These are phyloP conservation scores for Thalia dealbata DNA, from an alignment of 176 grass and related monocot species.

Conservation along the genomic window DNA sequence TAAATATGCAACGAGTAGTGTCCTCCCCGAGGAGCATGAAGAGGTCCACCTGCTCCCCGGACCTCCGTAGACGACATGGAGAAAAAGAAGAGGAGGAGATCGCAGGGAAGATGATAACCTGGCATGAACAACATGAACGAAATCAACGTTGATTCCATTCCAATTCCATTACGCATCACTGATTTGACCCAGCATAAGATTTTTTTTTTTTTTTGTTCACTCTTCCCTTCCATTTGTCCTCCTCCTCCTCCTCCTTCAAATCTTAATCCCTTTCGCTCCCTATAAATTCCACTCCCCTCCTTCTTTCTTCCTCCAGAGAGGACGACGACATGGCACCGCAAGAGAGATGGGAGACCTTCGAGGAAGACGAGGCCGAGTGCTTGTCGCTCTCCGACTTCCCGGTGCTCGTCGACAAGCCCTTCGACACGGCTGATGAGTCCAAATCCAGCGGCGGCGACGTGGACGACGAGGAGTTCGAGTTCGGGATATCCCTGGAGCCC, in stretches of 20 bases:
- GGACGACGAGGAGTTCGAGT: conserved; percentile 36
- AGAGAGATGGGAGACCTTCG: conserved; percentile 8
- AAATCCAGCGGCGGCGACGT: background rate
- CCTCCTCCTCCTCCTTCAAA: background rate
- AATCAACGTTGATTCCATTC: too few relatives aligned
- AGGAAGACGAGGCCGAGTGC: conserved; percentile 18
- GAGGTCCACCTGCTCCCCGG: too few relatives aligned
- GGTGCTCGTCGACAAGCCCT: background rate
- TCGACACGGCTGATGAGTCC: background rate
- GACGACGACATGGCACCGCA: conserved; percentile 15
- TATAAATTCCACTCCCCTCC: background rate
- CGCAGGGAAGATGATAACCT: too few relatives aligned
- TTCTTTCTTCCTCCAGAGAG: background rate
- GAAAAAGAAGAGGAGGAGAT: too few relatives aligned
- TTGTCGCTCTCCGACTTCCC: conserved; percentile 31
- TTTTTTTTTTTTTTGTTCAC: background rate
- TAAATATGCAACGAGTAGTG: too few relatives aligned
- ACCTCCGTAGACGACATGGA: too few relatives aligned
- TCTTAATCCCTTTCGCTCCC: background rate
- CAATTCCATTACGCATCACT: too few relatives aligned
- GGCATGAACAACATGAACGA: too few relatives aligned
- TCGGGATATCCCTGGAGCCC: conserved; percentile 18
- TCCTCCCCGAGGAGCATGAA: too few relatives aligned
- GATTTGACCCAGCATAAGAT: too few relatives aligned
- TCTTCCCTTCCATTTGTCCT: background rate